Evolutionary conservation across 169 alveolate genomes (phyloP).

Genomic region (Plasmodium adleri): DNA sequence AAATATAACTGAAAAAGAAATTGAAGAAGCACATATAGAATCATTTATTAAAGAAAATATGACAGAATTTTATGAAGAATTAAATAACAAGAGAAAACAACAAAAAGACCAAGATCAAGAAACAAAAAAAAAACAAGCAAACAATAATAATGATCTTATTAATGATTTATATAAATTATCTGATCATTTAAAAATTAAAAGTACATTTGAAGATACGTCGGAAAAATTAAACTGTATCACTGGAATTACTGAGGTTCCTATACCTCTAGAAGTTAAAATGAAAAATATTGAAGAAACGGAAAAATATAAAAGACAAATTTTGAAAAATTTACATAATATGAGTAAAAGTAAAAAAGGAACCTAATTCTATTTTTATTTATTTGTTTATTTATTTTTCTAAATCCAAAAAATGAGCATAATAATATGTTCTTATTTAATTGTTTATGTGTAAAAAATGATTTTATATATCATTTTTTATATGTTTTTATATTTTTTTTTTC

Average conservation of each 20-base stretch:
- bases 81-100: not conserved
- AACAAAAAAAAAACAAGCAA: not conserved
- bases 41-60: conserved; percentile 53
- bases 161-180: conserved; percentile 55
- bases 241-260: conserved; percentile 61
- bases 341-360: not conserved
- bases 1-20: conserved; percentile 68
- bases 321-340: conserved; percentile 11
- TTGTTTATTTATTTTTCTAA: too few species aligned
- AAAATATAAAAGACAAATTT: conserved; percentile 47
- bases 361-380: too few species aligned
- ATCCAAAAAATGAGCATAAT: too few species aligned
- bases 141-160: conserved; percentile 1
- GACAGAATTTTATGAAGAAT: conserved; percentile 54
- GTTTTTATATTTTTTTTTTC: too few species aligned
- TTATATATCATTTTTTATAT: too few species aligned
- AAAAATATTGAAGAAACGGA: conserved; percentile 73
- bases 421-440: too few species aligned
- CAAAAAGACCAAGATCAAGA: not conserved
- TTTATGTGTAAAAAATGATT: too few species aligned
- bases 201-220: conserved; percentile 3
- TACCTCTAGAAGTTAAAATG: conserved; percentile 55
- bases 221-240: conserved; percentile 69
- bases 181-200: conserved; percentile 56
- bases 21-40: conserved; percentile 71